Conservation (phyloP, 1,284 basidiomycete genomes). For the Mycosarcoma maydis region DNA sequence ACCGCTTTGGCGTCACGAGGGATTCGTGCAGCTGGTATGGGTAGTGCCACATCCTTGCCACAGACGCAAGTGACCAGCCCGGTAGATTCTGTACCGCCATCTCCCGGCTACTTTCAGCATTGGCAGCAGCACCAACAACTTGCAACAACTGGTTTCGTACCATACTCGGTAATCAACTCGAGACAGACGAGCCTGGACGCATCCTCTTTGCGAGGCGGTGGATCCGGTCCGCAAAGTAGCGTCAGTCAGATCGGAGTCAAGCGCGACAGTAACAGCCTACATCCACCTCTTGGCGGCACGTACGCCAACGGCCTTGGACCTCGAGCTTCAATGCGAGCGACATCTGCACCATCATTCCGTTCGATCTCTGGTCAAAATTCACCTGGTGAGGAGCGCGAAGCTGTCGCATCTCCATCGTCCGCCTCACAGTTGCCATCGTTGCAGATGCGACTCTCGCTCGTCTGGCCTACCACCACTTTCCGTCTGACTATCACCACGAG, state of each 20-base stretch:
- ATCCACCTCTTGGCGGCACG: conserved; percentile 17
- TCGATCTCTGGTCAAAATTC: conserved; percentile 28
- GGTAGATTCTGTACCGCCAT: conserved; percentile 31
- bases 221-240: conserved; percentile 38
- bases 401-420: conserved; percentile 4
- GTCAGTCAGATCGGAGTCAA: conserved; percentile 40
- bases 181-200: conserved; percentile 38
- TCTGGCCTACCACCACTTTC: conserved; percentile 58
- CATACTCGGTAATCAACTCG: conserved; percentile 24
- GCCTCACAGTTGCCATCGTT: conserved; percentile 44
- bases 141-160: neutral
- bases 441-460: conserved; percentile 55
- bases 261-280: conserved; percentile 22
- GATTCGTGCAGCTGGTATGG: conserved; percentile 32
- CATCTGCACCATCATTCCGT: conserved; percentile 20
- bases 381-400: conserved; percentile 11
- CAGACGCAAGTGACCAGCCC: conserved; percentile 35
- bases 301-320: conserved; percentile 8
- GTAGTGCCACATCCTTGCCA: conserved; percentile 5
- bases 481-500: conserved; percentile 82
- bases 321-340: conserved; percentile 25
- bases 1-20: conserved; percentile 37
- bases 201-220: conserved; percentile 24
- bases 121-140: conserved; percentile 33
- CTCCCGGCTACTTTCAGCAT: conserved; percentile 46